Conservation (phyloP, 2,329 filamentous ascomycete species). For the Escovopsis weberi region DNA sequence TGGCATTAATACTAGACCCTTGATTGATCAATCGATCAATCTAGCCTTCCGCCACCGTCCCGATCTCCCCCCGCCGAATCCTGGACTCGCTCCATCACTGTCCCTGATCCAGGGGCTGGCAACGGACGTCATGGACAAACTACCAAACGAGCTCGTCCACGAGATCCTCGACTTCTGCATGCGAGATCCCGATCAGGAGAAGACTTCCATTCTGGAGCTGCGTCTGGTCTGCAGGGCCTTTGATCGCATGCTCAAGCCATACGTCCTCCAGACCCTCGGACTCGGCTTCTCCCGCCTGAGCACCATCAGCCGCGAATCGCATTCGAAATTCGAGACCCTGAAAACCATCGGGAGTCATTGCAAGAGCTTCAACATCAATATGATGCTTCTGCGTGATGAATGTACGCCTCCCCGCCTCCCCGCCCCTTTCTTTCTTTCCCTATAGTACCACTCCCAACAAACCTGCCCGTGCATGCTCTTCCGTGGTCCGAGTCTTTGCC, state of each 20-base stretch:
- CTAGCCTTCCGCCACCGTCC: too few species aligned
- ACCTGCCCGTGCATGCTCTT: too few species aligned
- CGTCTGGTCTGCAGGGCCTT: slow-evolving; percentile 36
- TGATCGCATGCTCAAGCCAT: slow-evolving; percentile 30
- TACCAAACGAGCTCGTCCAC: slow-evolving; percentile 33
- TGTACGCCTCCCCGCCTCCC: slow-evolving; percentile 17
- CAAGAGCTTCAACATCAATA: slow-evolving; percentile 34
- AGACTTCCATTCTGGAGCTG: slow-evolving; percentile 29
- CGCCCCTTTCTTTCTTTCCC: too few species aligned
- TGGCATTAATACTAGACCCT: too few species aligned
- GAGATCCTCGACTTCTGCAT: slow-evolving; percentile 30
- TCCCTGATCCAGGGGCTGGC: too few species aligned
- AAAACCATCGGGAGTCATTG: slow-evolving; percentile 31
- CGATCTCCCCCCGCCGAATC: too few species aligned
- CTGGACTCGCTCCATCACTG: too few species aligned
- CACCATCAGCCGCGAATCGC: slow-evolving; percentile 17
- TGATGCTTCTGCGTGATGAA: slow-evolving; percentile 39
- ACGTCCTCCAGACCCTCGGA: slow-evolving; percentile 31
- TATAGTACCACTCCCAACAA: too few species aligned
- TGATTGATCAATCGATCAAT: too few species aligned
- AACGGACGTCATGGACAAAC: slow-evolving; percentile 24
- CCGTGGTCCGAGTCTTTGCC: too few species aligned
- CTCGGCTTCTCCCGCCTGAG: slow-evolving; percentile 36
- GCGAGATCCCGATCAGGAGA: slow-evolving; percentile 16
- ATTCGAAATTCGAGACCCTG: slow-evolving; percentile 25